Percentiles rank a stretch among this genome's conserved stretches.
phyloP scores from a whole-genome alignment of 2,329 filamentous ascomycete species.

The Chlorencoelia australis region DNA sequence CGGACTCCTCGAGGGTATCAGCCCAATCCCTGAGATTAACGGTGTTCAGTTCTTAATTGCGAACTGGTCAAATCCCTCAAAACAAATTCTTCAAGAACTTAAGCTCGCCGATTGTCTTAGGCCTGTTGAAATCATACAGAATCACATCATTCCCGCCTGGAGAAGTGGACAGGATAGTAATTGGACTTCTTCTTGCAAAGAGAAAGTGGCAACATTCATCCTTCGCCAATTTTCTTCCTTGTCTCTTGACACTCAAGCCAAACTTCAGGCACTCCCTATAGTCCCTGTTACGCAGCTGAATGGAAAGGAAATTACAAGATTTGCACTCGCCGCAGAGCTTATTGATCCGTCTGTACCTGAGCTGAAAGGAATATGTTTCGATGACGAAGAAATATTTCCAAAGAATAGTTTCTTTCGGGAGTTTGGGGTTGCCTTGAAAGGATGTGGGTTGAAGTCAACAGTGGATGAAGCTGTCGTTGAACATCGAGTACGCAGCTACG shows the following conservation, averaged over 20 bases:
- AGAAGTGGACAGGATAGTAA: not conserved
- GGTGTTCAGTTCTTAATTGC: conserved; percentile 14
- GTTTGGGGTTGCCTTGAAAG: conserved; percentile 12
- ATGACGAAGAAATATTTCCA: conserved; percentile 21
- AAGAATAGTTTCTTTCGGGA: conserved; percentile 9
- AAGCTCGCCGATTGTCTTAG: conserved; percentile 8
- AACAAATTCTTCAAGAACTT: conserved; percentile 7
- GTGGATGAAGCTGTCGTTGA: conserved; percentile 15
- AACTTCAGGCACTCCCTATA: conserved; percentile 14
- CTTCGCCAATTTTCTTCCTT: conserved; percentile 11
- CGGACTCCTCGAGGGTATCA: conserved; percentile 9
- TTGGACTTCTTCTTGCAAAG: conserved; percentile 11
- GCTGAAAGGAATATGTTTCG: conserved; percentile 18
- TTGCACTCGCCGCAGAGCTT: conserved; percentile 12
- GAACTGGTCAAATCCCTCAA: not conserved
- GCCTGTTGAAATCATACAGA: conserved; percentile 8
- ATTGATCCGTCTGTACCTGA: conserved; percentile 12
- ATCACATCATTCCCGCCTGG: conserved; percentile 18
- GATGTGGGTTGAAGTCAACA: conserved; percentile 14
- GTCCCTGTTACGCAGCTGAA: conserved; percentile 12
- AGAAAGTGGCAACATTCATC: conserved; percentile 12
- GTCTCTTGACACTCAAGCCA: not conserved
- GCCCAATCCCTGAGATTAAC: conserved; percentile 11
- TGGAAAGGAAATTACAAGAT: conserved; percentile 10
- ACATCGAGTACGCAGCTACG: conserved; percentile 10